These are phyloP conservation scores for Fusarium anthophilum DNA, from an alignment of 2,329 filamentous ascomycete species.

Conservation along the genomic window DNA sequence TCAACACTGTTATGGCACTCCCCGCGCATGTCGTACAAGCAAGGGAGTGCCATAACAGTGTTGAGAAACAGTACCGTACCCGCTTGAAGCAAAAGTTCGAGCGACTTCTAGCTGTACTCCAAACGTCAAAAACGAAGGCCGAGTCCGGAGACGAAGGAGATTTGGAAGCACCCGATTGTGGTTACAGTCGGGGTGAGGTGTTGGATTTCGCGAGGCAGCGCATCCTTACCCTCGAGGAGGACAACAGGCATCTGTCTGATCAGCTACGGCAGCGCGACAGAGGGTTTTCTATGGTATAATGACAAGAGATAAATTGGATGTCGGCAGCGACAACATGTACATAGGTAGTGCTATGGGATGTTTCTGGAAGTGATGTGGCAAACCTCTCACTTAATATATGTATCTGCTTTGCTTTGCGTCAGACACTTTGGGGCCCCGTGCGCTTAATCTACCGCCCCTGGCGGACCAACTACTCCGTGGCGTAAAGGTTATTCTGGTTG, in stretches of 20 bases:
- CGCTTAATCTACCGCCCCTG: no score
- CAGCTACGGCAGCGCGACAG: rapidly evolving
- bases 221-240: not conserved
- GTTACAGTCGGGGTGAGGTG: not conserved
- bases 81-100: not conserved
- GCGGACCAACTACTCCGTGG: not conserved
- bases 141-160: no score
- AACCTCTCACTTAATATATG: not conserved
- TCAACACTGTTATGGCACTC: no score
- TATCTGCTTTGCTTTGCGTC: not conserved
- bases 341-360: not conserved
- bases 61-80: not conserved
- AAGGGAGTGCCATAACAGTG: not conserved
- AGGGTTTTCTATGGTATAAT: not conserved
- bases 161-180: not conserved
- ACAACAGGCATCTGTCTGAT: not conserved
- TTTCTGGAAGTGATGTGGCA: not conserved
- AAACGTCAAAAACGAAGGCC: not conserved
- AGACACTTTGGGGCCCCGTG: not conserved
- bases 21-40: not conserved
- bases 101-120: not conserved
- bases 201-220: not conserved
- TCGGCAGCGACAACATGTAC: not conserved
- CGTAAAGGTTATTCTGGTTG: no score
- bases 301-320: not conserved